These are phyloP conservation scores for Microsporum ferrugineum DNA, from an alignment of 2,329 filamentous ascomycete species.

Conservation along the genomic window DNA sequence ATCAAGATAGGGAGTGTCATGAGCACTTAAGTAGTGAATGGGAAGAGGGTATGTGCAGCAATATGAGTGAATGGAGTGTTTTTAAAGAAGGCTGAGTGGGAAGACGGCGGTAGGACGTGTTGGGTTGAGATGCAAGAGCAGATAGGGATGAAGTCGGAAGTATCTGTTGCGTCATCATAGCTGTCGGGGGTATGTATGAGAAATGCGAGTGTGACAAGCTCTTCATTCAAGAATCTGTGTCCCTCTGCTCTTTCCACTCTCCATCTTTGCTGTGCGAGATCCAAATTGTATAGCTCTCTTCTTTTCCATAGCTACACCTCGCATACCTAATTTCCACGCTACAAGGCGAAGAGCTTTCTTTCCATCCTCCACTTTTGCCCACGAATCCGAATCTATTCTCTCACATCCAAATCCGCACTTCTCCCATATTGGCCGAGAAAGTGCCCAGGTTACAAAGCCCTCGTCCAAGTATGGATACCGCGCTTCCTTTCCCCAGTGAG, in stretches of 20 bases:
- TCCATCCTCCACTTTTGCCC: conserved; percentile 52
- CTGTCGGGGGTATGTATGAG: neutral
- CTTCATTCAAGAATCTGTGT: conserved; percentile 41
- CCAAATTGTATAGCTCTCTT: conserved; percentile 88
- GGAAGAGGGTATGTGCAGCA: neutral
- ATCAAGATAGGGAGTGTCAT: neutral
- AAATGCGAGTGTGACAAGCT: neutral
- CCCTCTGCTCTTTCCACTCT: conserved; percentile 53
- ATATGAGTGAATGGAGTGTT: neutral
- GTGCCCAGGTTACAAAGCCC: conserved; percentile 66
- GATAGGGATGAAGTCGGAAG: conserved; percentile 9
- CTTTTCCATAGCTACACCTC: conserved; percentile 65
- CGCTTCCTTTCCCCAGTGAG: conserved; percentile 78
- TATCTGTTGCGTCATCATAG: conserved; percentile 15
- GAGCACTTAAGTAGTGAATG: neutral
- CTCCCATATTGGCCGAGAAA: conserved; percentile 61
- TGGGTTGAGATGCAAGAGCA: neutral
- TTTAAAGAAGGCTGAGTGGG: neutral
- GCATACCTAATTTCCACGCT: conserved; percentile 62
- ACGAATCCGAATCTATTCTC: conserved; percentile 10
- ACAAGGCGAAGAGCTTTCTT: conserved; percentile 73
- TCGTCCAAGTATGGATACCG: conserved; percentile 90
- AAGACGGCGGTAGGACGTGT: neutral
- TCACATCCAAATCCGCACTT: conserved; percentile 65
- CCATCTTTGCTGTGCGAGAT: conserved; percentile 72